Conservation (phyloP, 495 filamentous ascomycete species). For the Tuber melanosporum region DNA sequence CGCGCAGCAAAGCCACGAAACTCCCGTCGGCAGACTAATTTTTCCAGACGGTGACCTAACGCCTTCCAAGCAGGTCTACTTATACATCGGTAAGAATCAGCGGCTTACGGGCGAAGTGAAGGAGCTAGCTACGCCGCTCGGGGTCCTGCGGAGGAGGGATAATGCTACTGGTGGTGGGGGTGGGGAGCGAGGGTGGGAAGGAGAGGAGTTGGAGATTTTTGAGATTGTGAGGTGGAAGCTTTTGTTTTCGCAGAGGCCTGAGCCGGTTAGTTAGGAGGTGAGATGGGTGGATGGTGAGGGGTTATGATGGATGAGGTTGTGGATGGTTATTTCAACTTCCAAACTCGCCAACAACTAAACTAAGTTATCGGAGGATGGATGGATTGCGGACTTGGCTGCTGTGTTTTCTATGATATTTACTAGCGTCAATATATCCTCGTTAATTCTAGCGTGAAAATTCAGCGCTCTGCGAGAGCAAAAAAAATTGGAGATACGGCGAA, state of each 20-base stretch:
- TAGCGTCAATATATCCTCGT: background rate
- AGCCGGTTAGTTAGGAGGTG: conserved; percentile 58
- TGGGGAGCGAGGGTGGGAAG: conserved; percentile 27
- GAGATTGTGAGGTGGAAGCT: conserved; percentile 88
- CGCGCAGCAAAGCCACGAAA: conserved; percentile 20
- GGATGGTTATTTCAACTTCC: no score
- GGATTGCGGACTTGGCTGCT: conserved; percentile 9
- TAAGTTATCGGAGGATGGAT: background rate
- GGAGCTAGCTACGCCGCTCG: conserved; percentile 68
- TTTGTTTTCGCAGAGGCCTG: conserved; percentile 76
- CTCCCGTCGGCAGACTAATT: conserved; percentile 29
- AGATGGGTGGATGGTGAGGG: conserved; percentile 22
- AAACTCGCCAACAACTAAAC: no score
- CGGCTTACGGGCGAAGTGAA: conserved; percentile 84
- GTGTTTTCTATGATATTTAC: background rate
- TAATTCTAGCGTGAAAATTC: background rate
- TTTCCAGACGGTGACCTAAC: conserved; percentile 30
- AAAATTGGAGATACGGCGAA: conserved; percentile 43
- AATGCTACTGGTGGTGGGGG: conserved; percentile 12
- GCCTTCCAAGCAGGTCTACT: conserved; percentile 51
- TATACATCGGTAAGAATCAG: conserved; percentile 86
- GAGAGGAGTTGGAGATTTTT: conserved; percentile 50
- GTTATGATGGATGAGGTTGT: background rate
- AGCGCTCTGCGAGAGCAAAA: background rate
- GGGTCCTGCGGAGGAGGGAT: conserved; percentile 57